Evolutionary conservation across 2,329 filamentous ascomycete genomes (phyloP).

Genomic region (Fusarium drepaniforme): DNA sequence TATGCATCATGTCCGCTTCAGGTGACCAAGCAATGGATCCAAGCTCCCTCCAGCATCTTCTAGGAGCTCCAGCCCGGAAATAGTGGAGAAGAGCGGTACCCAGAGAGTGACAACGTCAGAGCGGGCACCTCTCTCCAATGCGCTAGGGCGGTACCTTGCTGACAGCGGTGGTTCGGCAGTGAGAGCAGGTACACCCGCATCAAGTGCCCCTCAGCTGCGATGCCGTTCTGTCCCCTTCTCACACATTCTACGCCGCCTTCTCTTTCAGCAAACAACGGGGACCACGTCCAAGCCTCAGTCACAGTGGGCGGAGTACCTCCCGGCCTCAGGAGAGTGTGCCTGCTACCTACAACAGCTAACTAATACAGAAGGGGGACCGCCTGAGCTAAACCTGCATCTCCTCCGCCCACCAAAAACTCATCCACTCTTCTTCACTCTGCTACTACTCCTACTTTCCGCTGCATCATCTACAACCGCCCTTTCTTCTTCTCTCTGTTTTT

Average conservation of each 20-base stretch:
- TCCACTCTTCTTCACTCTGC: conserved; percentile 23
- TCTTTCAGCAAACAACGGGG: conserved; percentile 25
- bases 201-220: conserved; percentile 38
- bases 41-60: conserved; percentile 39
- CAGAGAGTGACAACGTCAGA: conserved; percentile 34
- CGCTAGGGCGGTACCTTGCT: conserved; percentile 20
- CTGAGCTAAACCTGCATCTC: conserved; percentile 41
- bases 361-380: conserved; percentile 16
- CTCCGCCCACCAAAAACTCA: conserved; percentile 44
- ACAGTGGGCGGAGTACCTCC: conserved; percentile 16
- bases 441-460: conserved; percentile 14
- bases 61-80: conserved; percentile 39
- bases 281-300: conserved; percentile 31
- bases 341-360: background rate
- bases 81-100: conserved; percentile 33
- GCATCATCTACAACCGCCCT: conserved; percentile 26
- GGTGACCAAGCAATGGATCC: conserved; percentile 20
- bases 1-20: conserved; percentile 1
- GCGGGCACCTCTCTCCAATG: conserved; percentile 12
- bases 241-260: conserved; percentile 52
- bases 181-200: conserved; percentile 32
- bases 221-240: conserved; percentile 57
- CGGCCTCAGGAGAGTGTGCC: too few species aligned
- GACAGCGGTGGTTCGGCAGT: fast-evolving
- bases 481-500: conserved; percentile 25